A percentile compares a stretch with the other conserved stretches of the same genome.
Conservation (phyloP, 176 grass and related monocot genomes). For the Chrysopogon serrulatus region DNA sequence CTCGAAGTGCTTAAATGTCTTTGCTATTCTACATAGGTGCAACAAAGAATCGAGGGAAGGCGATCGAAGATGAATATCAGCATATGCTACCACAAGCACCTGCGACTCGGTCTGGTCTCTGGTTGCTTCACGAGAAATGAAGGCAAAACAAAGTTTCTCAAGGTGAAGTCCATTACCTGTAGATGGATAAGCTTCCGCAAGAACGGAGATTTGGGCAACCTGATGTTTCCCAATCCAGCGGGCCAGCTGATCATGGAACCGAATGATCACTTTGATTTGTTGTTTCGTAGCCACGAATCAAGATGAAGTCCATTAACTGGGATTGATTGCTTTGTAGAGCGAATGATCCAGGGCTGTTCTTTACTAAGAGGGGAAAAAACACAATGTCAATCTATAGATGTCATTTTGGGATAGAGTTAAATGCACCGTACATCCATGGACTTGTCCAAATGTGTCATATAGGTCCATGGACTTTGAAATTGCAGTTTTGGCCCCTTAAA, state of each 20-base stretch:
- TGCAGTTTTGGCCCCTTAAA: too few relatives aligned
- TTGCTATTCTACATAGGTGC: background rate
- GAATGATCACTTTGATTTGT: too few relatives aligned
- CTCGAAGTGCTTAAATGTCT: background rate
- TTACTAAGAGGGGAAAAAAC: background rate
- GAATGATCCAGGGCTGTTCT: background rate
- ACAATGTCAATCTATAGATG: background rate
- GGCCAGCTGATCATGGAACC: too few relatives aligned
- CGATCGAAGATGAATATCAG: background rate
- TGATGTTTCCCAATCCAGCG: too few relatives aligned
- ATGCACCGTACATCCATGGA: too few relatives aligned
- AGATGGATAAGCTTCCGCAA: too few relatives aligned
- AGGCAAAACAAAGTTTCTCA: background rate
- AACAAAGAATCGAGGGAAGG: background rate
- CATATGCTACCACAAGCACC: background rate
- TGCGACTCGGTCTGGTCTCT: background rate
- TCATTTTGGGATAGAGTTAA: too few relatives aligned
- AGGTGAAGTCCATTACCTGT: background rate
- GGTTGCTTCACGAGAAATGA: background rate
- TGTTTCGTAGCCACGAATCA: too few relatives aligned
- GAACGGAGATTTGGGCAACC: too few relatives aligned
- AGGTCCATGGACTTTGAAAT: too few relatives aligned
- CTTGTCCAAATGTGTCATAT: too few relatives aligned
- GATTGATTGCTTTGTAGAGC: too few relatives aligned
- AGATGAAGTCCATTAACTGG: background rate